These are phyloP conservation scores for Zizania palustris DNA, from an alignment of 202 grass and related monocot genomes.

Conservation along the genomic window DNA sequence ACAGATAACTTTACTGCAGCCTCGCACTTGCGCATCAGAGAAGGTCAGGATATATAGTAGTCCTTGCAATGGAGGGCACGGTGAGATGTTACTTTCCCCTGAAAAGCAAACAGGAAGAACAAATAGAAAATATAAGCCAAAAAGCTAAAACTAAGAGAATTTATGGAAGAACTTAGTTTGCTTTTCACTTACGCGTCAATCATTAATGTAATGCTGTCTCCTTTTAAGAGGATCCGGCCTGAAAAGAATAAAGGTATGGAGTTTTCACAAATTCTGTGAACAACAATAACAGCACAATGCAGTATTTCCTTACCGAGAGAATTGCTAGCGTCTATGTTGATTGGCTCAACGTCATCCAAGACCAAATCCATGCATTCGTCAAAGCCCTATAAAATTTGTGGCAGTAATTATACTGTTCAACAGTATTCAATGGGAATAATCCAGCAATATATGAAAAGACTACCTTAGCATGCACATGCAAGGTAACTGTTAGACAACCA, in stretches of 20 bases:
- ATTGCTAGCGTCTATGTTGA: conserved; percentile 65
- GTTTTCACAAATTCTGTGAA: neutral
- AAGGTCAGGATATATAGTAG: neutral
- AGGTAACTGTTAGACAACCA: too few relatives aligned
- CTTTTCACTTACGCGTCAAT: conserved; percentile 61
- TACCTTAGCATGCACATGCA: neutral
- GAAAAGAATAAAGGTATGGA: neutral
- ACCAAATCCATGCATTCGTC: conserved; percentile 79
- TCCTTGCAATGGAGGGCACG: neutral
- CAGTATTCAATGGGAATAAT: neutral
- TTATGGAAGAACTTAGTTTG: neutral
- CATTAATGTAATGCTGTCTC: conserved; percentile 76
- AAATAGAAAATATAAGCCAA: conserved; percentile 6
- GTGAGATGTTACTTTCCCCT: conserved; percentile 33
- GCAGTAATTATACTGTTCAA: conserved; percentile 26
- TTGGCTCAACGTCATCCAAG: conserved; percentile 69
- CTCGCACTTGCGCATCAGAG: neutral
- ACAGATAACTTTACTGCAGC: neutral
- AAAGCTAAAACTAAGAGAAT: neutral
- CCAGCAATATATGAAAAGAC: neutral
- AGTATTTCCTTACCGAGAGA: conserved; percentile 44
- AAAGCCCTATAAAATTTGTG: conserved; percentile 53
- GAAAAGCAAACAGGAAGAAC: conserved; percentile 27
- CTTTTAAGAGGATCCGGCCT: conserved; percentile 71
- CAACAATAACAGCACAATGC: neutral